phyloP scores from a whole-genome alignment of 1,284 basidiomycete genomes.

The Chalciporus sp. region DNA sequence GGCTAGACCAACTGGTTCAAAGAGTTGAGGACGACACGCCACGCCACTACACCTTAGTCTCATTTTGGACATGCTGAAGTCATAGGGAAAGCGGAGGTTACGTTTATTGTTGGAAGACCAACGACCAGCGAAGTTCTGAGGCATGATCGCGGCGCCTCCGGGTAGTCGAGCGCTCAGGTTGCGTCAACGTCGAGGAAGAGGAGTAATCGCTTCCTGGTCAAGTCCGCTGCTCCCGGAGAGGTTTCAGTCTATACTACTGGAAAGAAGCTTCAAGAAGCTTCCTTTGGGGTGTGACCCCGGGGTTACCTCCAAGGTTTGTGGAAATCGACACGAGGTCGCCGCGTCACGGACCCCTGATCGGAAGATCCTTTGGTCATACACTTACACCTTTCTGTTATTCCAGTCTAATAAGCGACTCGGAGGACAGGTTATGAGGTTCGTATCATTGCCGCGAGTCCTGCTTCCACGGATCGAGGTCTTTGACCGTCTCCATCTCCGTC shows the following conservation, averaged over 20 bases:
- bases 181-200: neutral
- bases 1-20: neutral
- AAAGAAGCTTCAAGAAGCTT: neutral
- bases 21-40: neutral
- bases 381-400: conserved; percentile 9
- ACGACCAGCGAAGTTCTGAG: conserved; percentile 19
- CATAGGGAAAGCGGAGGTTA: conserved; percentile 22
- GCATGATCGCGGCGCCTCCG: conserved; percentile 26
- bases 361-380: conserved; percentile 8
- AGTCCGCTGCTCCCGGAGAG: conserved; percentile 1
- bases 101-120: conserved; percentile 14
- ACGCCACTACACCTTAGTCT: neutral
- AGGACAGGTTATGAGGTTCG: conserved; percentile 3
- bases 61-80: conserved; percentile 2
- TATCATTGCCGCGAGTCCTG: conserved; percentile 20
- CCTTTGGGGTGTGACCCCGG: neutral
- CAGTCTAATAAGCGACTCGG: conserved; percentile 24
- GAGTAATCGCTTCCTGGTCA: neutral
- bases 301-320: conserved; percentile 5
- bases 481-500: neutral
- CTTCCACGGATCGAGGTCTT: conserved; percentile 18
- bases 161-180: conserved; percentile 5
- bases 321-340: neutral
- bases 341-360: conserved; percentile 3
- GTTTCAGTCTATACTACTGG: neutral